Base-by-base conservation (phyloP, 2,329 filamentous ascomycete genomes). In the Aspergillus cejpii region DNA sequence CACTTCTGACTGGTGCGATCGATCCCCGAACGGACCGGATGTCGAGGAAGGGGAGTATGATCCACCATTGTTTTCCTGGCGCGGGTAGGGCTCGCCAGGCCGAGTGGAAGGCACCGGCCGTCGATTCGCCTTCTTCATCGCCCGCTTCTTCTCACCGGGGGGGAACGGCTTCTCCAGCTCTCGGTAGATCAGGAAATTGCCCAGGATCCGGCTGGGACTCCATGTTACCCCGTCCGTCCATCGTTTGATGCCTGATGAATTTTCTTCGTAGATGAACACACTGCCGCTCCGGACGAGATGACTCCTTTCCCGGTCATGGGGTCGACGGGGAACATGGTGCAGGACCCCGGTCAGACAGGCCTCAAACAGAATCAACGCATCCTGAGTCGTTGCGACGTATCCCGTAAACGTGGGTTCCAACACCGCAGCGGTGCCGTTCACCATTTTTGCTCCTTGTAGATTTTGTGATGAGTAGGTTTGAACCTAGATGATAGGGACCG, bases 221-320 rank as follows among this genome's bases (percentile, higher is more conserved):
- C 90, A 96, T 5, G 84, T 83, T 8, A 91, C 80, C 11, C 90
- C 89, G 56, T 96, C 90, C 0, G 89, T 95, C 90, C 90, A 96
- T 44, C 90, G 78, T 70, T 94, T 94, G 69, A 95, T 94, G 4
- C 88, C 88, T 0, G 89, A 94, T 0, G 87, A 83, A 49, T 87
- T 84, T 64, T 95, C 88, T 60, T 94, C 88, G 65, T 95, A 96
- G 53, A 95, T 87, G 67, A 95, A 92, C 37, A 95, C 79, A 54
- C 85, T 84, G 27, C 90, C 90, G 55, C 87, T 94, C 54, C 79
- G 79, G 61, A 95, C 92, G 41, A 94, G 78, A 15, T 80, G 75
- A 19, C 75, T 74, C 41, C 89, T 78, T 67, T 95, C 90, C 41
- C 87, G 78, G 58, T 95, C 90, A 63, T 94, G 87, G 1, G 90